Base-by-base conservation (phyloP, 2,329 filamentous ascomycete species). In the Fusarium domesticum region DNA sequence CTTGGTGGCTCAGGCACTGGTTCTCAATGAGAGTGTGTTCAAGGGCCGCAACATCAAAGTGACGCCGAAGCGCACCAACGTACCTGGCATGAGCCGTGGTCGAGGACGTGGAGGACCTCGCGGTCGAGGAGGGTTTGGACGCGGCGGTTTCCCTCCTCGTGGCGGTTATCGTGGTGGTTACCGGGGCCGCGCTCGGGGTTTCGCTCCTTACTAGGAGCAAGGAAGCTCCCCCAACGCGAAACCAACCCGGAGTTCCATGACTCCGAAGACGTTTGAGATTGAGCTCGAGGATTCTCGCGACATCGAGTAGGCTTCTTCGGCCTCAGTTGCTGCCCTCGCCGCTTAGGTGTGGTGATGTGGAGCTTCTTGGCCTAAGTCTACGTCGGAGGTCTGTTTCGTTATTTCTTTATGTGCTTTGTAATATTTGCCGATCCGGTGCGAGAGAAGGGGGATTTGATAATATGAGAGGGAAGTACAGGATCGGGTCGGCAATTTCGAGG, bases 11-110 rank as follows among this genome's bases (percentile, higher is more conserved):
- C 89, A 95, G 68, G 93, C 93, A 18, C 79, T 98, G 49, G 90
- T 97, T 32, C 76, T 98, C 45, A 97, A 98, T 68, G 93, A 98
- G 72, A 96, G 90, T 68, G 78, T 95, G 45, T 96, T 98, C 73
- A 90, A 93, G 62, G 91, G 89, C 51, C 83, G 93, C 62, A 95
- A 93, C 68, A 82, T 98, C 67, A 98, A 98, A 82, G 93, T 97
- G 64, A 73, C 73, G 7, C 92, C 93, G 25, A 98, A 98, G 76
- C 87, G 93, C 50, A 98, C 93, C 58, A 98, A 98, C 66, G 76
- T 98, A 41, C 93, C 93, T 2, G 93, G 93, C 48, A 92, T 98
- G 89, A 86, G 81, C 57, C 83, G 92, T 53, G 89, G 90, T 19
- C 77, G 88, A 39, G 83, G 83, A 28, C 76, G 78, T 19, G 79